Base-by-base conservation (phyloP, 139 green algal species). In the Volvox africanus region DNA sequence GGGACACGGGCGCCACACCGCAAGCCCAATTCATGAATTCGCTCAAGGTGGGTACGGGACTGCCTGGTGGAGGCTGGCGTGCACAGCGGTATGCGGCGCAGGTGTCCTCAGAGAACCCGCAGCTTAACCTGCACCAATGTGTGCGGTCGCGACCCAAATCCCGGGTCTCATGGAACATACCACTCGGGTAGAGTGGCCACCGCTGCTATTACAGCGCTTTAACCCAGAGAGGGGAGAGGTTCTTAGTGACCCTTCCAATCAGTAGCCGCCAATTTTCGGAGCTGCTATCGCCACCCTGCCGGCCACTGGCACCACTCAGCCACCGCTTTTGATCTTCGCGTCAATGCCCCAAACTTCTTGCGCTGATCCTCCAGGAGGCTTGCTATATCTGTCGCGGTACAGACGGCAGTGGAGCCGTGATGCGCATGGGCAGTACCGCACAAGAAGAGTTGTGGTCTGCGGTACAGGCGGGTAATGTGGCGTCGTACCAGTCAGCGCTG, bases 381-480 rank as follows among this genome's bases (percentile, higher is more conserved):
- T 89, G 92, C 26, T 92, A 93, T 83, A 92, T 96, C 79, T 93
- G 90, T 68, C 82, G 84, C 0, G 94, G 93, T 84, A 88, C 69
- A 6, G 91, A 94, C n/a, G 93, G 90, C 85, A 88, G 71, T 65
- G 68, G 69, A 26, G 89, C 92, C 0, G 94, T 97, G 3, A 97
- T 97, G 95, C 91, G 96, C 9, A 93, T 96, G 94, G 73, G 91
- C 18, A 88, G 69, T 13, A 68, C 65, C 17, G 92, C 92, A 69
- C 79, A 91, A 71, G 91, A 93, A 0, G 86, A 88, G 50, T 82
- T 95, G 75, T 95, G 92, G 94, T 76, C 68, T 14, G 87, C 91
- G 12, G 87, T 94, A 37, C 89, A 92, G 55, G 30, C 14, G 1
- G 90, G 93, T 12, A 82, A 93, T 36, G 62, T 83, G 68, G 26